Conservation (phyloP, 768 basidiomycete species). For the Xerocomus brunneocitrinus region DNA sequence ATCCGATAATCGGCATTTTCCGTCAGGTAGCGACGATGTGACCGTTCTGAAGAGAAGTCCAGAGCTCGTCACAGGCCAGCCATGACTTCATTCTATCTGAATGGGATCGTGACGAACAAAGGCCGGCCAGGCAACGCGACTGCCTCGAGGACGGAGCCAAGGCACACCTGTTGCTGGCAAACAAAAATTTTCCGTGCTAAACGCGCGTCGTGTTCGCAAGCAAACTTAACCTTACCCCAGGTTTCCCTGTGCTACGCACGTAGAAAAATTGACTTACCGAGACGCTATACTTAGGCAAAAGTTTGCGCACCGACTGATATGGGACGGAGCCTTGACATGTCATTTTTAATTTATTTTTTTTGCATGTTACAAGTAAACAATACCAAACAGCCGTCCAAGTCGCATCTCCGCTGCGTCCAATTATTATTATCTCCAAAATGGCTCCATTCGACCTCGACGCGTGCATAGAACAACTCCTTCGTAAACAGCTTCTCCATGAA, state of each 20-base stretch:
- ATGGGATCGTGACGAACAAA: conserved; percentile 17
- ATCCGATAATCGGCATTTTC: conserved; percentile 13
- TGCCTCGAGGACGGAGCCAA: conserved; percentile 34
- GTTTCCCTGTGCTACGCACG: conserved; percentile 9
- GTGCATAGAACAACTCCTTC: conserved; percentile 85
- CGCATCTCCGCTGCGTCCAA: conserved; percentile 1
- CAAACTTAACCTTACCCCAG: conserved; percentile 32
- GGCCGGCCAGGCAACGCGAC: conserved; percentile 25
- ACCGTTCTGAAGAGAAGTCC: neutral
- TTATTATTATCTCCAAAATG: conserved; percentile 17
- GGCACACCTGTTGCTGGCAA: conserved; percentile 22
- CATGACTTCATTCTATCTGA: conserved; percentile 2
- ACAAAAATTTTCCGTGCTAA: conserved; percentile 28
- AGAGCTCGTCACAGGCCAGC: conserved; percentile 3
- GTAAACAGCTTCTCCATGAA: conserved; percentile 93
- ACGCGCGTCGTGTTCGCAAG: conserved; percentile 8
- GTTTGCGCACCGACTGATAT: conserved; percentile 9
- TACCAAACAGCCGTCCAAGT: conserved; percentile 13
- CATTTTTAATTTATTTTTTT: conserved; percentile 12
- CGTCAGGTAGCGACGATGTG: neutral
- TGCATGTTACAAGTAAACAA: conserved; percentile 14
- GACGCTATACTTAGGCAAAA: conserved; percentile 6
- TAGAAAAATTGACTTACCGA: conserved; percentile 11
- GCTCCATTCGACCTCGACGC: conserved; percentile 91
- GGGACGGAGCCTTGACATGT: neutral